A percentile compares a stretch with the other conserved stretches of the same genome.
Evolutionary conservation across 75 land plant species (phyloP).

Genomic region (Ceratopteris richardii): DNA sequence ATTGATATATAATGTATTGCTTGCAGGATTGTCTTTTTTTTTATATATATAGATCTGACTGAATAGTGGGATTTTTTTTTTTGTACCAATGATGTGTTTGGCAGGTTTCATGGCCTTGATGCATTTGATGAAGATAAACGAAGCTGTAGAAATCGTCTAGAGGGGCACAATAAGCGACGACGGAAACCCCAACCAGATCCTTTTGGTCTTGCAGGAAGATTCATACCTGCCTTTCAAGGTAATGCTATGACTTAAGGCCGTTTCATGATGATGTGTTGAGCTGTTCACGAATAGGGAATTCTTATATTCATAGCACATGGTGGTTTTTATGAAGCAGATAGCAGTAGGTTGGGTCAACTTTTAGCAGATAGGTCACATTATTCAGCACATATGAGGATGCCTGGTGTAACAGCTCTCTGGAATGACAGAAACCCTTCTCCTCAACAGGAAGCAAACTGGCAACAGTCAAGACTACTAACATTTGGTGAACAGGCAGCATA

Average conservation of each 20-base stretch:
- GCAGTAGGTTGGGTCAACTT: constrained; percentile 5
- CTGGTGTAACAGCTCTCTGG: constrained; percentile 4
- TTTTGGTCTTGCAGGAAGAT: constrained; percentile 1
- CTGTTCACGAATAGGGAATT: not conserved
- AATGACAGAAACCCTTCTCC: not conserved
- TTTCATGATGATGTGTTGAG: not conserved
- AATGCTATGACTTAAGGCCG: not conserved
- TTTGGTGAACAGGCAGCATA: constrained; percentile 7
- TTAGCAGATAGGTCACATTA: constrained; percentile 1
- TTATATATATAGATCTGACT: no score
- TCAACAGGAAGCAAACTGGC: not conserved
- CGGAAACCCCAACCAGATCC: constrained; percentile 34
- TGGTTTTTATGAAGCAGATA: no score
- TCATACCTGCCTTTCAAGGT: constrained; percentile 5
- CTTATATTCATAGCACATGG: no score
- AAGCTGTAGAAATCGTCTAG: constrained; percentile 33
- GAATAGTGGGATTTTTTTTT: no score
- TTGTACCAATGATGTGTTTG: no score
- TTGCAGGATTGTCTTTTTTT: no score
- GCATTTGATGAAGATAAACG: constrained; percentile 41
- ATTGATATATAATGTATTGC: no score
- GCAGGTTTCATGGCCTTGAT: constrained; percentile 27
- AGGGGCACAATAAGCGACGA: constrained; percentile 32
- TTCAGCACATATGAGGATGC: not conserved
- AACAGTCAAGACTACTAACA: not conserved